Evolutionary conservation across 805 yeast genomes (phyloP).

Genomic region (Ogataea zsoltii): DNA sequence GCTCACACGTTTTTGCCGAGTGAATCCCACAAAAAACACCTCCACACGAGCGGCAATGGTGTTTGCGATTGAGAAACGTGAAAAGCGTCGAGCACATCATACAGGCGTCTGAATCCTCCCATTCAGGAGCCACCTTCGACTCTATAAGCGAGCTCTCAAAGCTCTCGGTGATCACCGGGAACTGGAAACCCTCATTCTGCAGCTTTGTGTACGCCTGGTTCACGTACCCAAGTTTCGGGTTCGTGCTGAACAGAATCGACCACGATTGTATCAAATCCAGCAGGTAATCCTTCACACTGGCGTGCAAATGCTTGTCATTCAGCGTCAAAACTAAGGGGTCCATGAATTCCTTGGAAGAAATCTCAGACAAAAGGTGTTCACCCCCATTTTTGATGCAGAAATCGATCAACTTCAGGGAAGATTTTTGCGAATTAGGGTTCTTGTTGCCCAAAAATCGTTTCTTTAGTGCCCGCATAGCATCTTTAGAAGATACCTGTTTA

Average conservation of each 20-base stretch:
- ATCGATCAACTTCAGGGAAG: conserved; percentile 77
- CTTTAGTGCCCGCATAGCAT: conserved; percentile 83
- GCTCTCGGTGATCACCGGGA: conserved; percentile 52
- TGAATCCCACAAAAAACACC: conserved; percentile 89
- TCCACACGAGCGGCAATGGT: conserved; percentile 97
- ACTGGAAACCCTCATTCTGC: conserved; percentile 60
- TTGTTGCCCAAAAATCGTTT: conserved; percentile 57
- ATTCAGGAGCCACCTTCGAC: conserved; percentile 92
- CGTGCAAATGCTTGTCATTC: conserved; percentile 34
- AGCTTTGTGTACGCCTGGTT: conserved; percentile 60
- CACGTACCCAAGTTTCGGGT: conserved; percentile 65
- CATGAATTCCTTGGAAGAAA: conserved; percentile 82
- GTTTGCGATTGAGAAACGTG: conserved; percentile 83
- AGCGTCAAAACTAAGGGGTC: conserved; percentile 64
- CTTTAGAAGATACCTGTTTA: conserved; percentile 74
- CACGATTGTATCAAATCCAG: conserved; percentile 72
- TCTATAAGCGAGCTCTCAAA: conserved; percentile 63
- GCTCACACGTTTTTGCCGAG: conserved; percentile 67
- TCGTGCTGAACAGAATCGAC: conserved; percentile 71
- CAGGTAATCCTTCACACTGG: conserved; percentile 58
- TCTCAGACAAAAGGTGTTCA: conserved; percentile 72
- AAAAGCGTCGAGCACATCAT: conserved; percentile 88
- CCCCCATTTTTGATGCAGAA: conserved; percentile 94
- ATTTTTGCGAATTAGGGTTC: conserved; percentile 79
- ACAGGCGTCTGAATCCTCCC: conserved; percentile 95